Base-by-base conservation (phyloP, 2,329 filamentous ascomycete genomes). In the Hypoxylon sp. region DNA sequence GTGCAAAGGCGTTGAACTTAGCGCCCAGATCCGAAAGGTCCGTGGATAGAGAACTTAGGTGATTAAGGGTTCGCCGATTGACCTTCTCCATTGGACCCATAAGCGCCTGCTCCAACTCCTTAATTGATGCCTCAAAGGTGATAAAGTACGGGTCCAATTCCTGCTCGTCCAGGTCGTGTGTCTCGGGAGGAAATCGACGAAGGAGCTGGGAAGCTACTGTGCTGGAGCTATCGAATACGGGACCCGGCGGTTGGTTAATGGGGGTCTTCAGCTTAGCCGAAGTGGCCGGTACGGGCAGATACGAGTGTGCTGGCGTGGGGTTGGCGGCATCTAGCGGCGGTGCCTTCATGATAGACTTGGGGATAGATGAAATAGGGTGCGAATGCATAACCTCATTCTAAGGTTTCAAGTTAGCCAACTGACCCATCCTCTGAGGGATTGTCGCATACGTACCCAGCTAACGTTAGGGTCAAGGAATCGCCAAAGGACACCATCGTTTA, bases 21-120 rank as follows among this genome's bases (percentile, higher is more conserved):
- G 94, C 95, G 6, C 95, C 95, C 7, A 99, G 84, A 74, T 99
- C 95, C 70, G 93, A 93, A 64, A 98, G 85, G 75, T 99, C 95
- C 4, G 93, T 86, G 2, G 93, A 93, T 50, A 97, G 82, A 4
- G 91, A 89, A 13, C 92, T 92, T 8, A 98, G 79, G 73, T 99
- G 95, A 64, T 89, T 92, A 6, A 99, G 81, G 5, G 94, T 93
- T 34, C 95, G 87, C 30, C 94, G 88, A 73, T 98, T 99, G 65
- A 97, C 93, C 77, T 97, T 97, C 76, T 99, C 96, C 82, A 99
- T 97, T 5, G 93, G 93, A 0, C 95, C 95, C 72, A 91, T 93
- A 2, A 99, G 83, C 4, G 98, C 84, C 15, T 90, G 83, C 76
- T 99, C 96, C 1, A 98, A 83, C 68, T 98, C 94, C 74, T 95